Percentiles rank a stretch among this genome's conserved stretches.
These are phyloP conservation scores for Adenanthera pavonina DNA, from an alignment of 306 rosid species.

Conservation along the genomic window DNA sequence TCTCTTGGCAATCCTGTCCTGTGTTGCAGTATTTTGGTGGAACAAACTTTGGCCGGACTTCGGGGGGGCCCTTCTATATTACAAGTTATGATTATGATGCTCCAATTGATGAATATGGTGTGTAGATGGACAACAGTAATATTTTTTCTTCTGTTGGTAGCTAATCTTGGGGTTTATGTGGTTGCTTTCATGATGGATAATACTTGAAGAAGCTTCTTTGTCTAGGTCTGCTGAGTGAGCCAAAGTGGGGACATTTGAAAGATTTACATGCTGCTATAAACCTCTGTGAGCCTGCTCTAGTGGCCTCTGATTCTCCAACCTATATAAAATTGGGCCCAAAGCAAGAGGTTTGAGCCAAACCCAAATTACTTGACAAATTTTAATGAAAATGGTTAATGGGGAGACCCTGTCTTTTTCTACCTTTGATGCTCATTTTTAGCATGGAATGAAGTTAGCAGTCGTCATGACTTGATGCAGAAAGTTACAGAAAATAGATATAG, in stretches of 20 bases:
- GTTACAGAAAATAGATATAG: neutral
- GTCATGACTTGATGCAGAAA: neutral
- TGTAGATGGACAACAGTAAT: slow-evolving; percentile 39
- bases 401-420: slow-evolving; percentile 1
- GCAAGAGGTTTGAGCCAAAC: slow-evolving; percentile 78
- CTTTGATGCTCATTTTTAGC: neutral
- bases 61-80: slow-evolving; percentile 95
- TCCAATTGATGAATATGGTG: slow-evolving; percentile 96
- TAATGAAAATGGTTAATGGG: neutral
- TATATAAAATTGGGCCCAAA: slow-evolving; percentile 86
- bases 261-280: slow-evolving; percentile 91
- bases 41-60: slow-evolving; percentile 93
- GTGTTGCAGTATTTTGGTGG: slow-evolving; percentile 91
- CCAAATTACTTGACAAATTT: slow-evolving; percentile 1
- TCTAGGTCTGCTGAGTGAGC: slow-evolving; percentile 83
- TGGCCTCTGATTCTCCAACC: slow-evolving; percentile 73
- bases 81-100: slow-evolving; percentile 99
- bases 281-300: slow-evolving; percentile 95
- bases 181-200: slow-evolving; percentile 35
- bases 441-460: neutral
- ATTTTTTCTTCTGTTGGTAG: slow-evolving; percentile 23
- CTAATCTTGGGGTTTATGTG: slow-evolving; percentile 30
- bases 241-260: slow-evolving; percentile 98
- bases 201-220: slow-evolving; percentile 31
- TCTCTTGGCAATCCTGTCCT: slow-evolving; percentile 47